Percentiles rank a stretch among this genome's conserved stretches.
Conservation (phyloP, 1,139 yeast species). For the Candida tropicalis region DNA sequence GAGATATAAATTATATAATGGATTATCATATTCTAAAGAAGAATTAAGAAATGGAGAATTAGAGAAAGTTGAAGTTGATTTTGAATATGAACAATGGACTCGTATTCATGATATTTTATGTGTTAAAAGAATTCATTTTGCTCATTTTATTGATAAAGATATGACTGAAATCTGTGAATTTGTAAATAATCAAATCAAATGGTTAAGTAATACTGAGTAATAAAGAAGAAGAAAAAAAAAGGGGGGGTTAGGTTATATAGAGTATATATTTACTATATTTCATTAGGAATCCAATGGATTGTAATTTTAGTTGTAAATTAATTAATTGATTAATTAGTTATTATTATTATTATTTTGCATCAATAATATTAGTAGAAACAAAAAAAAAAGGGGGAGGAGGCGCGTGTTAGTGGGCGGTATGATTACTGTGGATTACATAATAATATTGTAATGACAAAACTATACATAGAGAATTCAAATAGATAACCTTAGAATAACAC, state of each 20-base stretch:
- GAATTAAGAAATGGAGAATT: slow-evolving; percentile 13
- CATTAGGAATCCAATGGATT: background rate
- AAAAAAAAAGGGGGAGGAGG: background rate
- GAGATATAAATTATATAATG: slow-evolving; percentile 34
- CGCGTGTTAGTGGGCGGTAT: too few species aligned
- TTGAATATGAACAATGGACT: slow-evolving; percentile 40
- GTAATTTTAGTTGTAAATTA: too few species aligned
- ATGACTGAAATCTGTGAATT: slow-evolving; percentile 30
- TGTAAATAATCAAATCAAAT: slow-evolving; percentile 31
- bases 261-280: background rate
- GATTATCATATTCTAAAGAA: slow-evolving; percentile 23
- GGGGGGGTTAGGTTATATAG: too few species aligned
- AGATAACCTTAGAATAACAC: too few species aligned
- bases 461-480: too few species aligned
- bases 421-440: too few species aligned
- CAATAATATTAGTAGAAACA: too few species aligned
- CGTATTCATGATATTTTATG: slow-evolving; percentile 33
- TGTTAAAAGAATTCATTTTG: slow-evolving; percentile 27
- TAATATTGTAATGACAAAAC: too few species aligned
- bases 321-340: too few species aligned
- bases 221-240: too few species aligned
- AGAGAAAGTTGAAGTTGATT: slow-evolving; percentile 23
- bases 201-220: slow-evolving; percentile 18
- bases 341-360: background rate
- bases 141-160: slow-evolving; percentile 27